These are phyloP conservation scores for Melanogaster broomeanus DNA, from an alignment of 768 basidiomycete genomes.

Conservation along the genomic window DNA sequence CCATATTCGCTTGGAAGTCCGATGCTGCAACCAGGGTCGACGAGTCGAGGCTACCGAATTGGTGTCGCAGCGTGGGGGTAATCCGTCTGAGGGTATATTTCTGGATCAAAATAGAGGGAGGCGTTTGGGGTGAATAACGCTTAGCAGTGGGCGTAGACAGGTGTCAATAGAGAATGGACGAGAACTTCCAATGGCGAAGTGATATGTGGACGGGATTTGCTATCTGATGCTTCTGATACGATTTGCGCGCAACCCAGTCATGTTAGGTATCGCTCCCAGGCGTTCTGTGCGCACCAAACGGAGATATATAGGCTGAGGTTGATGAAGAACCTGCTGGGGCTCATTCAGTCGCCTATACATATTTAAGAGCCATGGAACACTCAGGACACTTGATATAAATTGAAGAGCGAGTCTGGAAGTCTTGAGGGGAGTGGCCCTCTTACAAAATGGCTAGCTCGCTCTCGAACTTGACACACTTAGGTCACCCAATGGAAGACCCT, in stretches of 20 bases:
- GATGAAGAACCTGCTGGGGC: background rate
- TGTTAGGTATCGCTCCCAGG: background rate
- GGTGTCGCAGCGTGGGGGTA: slow-evolving; percentile 8
- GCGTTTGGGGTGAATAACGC: slow-evolving; percentile 8
- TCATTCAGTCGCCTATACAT: slow-evolving; percentile 13
- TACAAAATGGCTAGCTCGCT: slow-evolving; percentile 5
- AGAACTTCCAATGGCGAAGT: slow-evolving; percentile 7
- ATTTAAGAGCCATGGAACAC: slow-evolving; percentile 18
- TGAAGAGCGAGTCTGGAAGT: slow-evolving; percentile 10
- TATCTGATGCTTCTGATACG: slow-evolving; percentile 27
- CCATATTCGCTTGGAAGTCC: background rate
- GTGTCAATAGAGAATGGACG: slow-evolving; percentile 28
- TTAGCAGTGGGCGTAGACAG: slow-evolving; percentile 28
- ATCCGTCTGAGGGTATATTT: slow-evolving; percentile 5
- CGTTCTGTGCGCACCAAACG: background rate
- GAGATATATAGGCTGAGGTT: background rate
- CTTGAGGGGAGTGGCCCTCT: slow-evolving; percentile 3
- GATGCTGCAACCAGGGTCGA: slow-evolving; percentile 2
- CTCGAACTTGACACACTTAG: slow-evolving; percentile 20
- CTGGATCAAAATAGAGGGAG: slow-evolving; percentile 3
- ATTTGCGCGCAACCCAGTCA: slow-evolving; percentile 1
- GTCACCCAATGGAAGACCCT: slow-evolving; percentile 32
- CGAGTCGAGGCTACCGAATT: background rate
- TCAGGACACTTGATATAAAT: slow-evolving; percentile 16
- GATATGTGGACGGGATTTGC: slow-evolving; percentile 13